Conservation (phyloP, 768 basidiomycete species). For the Agaricus subrufescens region DNA sequence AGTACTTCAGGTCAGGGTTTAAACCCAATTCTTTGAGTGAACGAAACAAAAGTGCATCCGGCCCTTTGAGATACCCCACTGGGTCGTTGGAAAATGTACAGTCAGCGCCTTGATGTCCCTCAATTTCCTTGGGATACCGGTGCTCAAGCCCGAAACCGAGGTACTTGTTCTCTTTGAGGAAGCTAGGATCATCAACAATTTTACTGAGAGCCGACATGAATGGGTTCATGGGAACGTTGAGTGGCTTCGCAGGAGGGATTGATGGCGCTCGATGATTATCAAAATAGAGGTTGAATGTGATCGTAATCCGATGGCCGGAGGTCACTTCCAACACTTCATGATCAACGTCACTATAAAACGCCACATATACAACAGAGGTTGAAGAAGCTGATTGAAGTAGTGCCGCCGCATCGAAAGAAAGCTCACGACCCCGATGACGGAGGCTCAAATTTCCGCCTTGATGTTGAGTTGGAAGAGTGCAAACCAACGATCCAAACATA, state of each 20-base stretch:
- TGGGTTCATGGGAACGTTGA: neutral
- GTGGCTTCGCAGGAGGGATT: neutral
- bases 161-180: slow-evolving; percentile 26
- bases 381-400: slow-evolving; percentile 20
- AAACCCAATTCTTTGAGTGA: slow-evolving; percentile 16
- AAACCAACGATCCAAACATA: slow-evolving; percentile 50
- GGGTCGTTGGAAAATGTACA: neutral
- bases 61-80: slow-evolving; percentile 22
- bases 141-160: slow-evolving; percentile 31
- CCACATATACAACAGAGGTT: slow-evolving; percentile 24
- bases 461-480: slow-evolving; percentile 43
- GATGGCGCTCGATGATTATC: neutral
- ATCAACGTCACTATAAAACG: slow-evolving; percentile 35
- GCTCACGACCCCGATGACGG: slow-evolving; percentile 23
- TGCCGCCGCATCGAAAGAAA: slow-evolving; percentile 26
- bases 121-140: slow-evolving; percentile 22
- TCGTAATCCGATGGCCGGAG: slow-evolving; percentile 33
- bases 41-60: slow-evolving; percentile 19
- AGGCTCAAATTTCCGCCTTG: slow-evolving; percentile 40
- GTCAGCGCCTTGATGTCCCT: slow-evolving; percentile 5
- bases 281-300: slow-evolving; percentile 39
- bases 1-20: slow-evolving; percentile 14
- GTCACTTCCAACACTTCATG: slow-evolving; percentile 32
- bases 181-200: slow-evolving; percentile 20
- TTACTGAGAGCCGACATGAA: slow-evolving; percentile 17